Conservation (phyloP, 495 filamentous ascomycete species). For the Xylaria sp. region DNA sequence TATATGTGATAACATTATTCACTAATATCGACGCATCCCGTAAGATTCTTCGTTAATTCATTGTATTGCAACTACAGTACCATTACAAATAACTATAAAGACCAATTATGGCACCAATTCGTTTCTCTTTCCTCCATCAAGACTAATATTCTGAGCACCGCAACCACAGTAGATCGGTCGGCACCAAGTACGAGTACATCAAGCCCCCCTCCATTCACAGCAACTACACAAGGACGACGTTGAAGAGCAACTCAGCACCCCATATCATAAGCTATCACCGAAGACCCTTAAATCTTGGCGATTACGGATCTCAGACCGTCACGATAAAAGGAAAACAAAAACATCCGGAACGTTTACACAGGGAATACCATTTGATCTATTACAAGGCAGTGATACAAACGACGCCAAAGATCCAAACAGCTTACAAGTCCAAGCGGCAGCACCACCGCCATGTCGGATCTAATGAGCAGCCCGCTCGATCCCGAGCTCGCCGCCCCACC, state of each 20-base stretch:
- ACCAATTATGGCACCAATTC: not conserved
- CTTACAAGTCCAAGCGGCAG: not conserved
- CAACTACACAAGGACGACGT: not conserved
- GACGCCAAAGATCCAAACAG: not conserved
- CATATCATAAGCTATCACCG: not conserved
- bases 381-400: not conserved
- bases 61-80: not conserved
- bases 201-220: not conserved
- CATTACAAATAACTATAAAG: not conserved
- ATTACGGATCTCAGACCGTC: not conserved
- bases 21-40: not conserved
- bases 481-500: not conserved
- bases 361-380: not conserved
- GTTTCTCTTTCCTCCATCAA: not conserved
- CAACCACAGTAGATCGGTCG: not conserved
- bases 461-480: not conserved
- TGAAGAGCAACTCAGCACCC: not conserved
- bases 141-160: not conserved
- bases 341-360: not conserved
- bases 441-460: not conserved
- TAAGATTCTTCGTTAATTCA: not conserved
- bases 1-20: not conserved
- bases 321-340: no score
- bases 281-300: not conserved
- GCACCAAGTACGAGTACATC: not conserved